phyloP scores from a whole-genome alignment of 2,329 filamentous ascomycete species.

The Sporothrix mexicana region DNA sequence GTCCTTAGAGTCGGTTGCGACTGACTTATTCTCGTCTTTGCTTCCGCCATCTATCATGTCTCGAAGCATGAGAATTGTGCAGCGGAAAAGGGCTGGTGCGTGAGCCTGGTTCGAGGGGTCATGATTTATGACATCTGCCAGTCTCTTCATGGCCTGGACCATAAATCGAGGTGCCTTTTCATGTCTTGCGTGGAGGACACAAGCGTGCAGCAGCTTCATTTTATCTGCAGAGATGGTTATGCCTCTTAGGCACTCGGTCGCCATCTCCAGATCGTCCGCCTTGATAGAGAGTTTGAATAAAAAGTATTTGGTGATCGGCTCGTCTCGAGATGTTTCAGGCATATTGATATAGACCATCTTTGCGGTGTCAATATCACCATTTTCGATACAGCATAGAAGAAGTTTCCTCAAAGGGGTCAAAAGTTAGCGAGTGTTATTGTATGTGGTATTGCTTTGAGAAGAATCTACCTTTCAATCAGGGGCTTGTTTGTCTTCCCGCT shows the following conservation, averaged over 20 bases:
- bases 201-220: conserved; percentile 75
- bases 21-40: conserved; percentile 24
- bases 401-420: conserved; percentile 63
- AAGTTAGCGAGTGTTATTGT: background rate
- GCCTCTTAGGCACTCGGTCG: conserved; percentile 66
- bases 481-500: conserved; percentile 69
- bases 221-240: conserved; percentile 62
- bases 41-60: conserved; percentile 48
- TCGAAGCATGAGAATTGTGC: conserved; percentile 59
- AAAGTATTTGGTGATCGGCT: conserved; percentile 72
- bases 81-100: conserved; percentile 68
- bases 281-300: conserved; percentile 75
- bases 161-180: conserved; percentile 66
- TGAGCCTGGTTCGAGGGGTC: conserved; percentile 57
- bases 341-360: conserved; percentile 64
- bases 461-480: conserved; percentile 68
- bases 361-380: conserved; percentile 60
- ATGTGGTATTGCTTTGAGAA: background rate
- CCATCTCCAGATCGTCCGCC: conserved; percentile 61
- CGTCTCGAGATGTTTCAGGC: conserved; percentile 61
- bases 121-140: conserved; percentile 63
- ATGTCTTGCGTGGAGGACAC: conserved; percentile 76
- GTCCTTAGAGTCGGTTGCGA: background rate
- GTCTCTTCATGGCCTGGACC: conserved; percentile 61
- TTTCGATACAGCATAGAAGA: conserved; percentile 70